Evolutionary conservation across 176 grass and related monocot species (phyloP), one percentile per base, ranked within the genome.

Genomic region (Musa beccarii): DNA sequence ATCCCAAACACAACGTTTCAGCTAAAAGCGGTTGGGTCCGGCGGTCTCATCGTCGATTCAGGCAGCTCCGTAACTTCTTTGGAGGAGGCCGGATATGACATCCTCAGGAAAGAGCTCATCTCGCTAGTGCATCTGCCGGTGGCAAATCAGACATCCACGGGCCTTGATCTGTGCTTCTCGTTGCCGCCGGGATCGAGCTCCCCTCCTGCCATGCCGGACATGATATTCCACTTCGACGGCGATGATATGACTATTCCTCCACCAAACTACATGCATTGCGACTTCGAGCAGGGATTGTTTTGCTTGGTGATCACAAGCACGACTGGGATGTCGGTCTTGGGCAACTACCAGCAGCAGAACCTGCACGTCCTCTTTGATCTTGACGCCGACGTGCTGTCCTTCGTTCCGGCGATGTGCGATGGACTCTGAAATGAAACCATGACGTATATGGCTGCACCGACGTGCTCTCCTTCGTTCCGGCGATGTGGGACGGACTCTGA

Each of bases 321-420:
- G 14, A 53, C 53, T 23, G 75, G 79, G 25, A 64, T 89, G 23
- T 92, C 90, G 68, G 76, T 92, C 29, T 79, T 92, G 7, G 89
- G 89, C 56, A 89, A 84, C 66, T 80, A 82, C 34, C 87, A 85
- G 66, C 87, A 90, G 83, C 87, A 94, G 78, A 85, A 79, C 75
- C 76, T 88, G 78, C 88, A 90, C 26, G 10, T 90, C 51, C 22
- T 90, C 55, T 94, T 90, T 34, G 83, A 90, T 80, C 43, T 94
- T 43, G 74, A 57, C 29, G 73, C 34, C 2, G 75, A 28, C 17
- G 12, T 81, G 16, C 21, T 93, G 52, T 90, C 87, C 0, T 93
- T 90, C 81, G 85, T 83, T 63, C 80, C 75, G 0, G 66, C 80
- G 0, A 64, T 65, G 0, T 90, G 91, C 72, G 68, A 55, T 10